Evolutionary conservation across 331 rosid species (phyloP).

Genomic region (Acacia pycnantha): DNA sequence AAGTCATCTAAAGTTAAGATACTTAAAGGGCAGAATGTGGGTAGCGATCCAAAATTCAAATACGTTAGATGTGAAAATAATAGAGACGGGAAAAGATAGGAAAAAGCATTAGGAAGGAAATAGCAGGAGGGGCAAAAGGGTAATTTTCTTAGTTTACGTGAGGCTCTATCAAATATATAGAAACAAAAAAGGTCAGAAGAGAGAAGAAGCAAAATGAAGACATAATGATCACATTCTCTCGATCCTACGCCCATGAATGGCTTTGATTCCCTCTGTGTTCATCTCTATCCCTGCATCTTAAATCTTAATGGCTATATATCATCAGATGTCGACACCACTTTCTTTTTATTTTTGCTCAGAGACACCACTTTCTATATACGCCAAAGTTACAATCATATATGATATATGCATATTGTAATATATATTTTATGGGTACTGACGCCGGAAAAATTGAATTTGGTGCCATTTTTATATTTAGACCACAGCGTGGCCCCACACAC

Average conservation of each 20-base stretch:
- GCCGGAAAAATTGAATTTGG: no score
- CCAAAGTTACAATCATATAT: neutral
- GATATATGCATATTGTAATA: no score
- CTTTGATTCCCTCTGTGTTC: neutral
- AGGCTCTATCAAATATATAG: neutral
- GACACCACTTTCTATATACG: neutral
- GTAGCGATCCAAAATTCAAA: neutral
- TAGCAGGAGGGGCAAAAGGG: neutral
- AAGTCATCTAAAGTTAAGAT: neutral
- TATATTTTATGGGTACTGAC: no score
- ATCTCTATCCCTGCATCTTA: neutral
- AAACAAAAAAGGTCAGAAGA: neutral
- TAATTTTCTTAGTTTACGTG: no score
- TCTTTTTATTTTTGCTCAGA: no score
- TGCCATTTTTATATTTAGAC: no score
- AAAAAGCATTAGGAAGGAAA: neutral
- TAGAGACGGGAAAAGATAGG: neutral
- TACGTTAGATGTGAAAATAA: neutral
- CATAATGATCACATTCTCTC: constrained; percentile 39
- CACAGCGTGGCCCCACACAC: no score
- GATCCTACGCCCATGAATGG: neutral
- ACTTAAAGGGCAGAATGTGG: neutral
- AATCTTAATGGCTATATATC: neutral
- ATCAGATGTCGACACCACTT: neutral
- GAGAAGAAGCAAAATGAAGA: constrained; percentile 15